Base-by-base conservation (phyloP, 345 rosid genomes). In the Citrus hindsii region DNA sequence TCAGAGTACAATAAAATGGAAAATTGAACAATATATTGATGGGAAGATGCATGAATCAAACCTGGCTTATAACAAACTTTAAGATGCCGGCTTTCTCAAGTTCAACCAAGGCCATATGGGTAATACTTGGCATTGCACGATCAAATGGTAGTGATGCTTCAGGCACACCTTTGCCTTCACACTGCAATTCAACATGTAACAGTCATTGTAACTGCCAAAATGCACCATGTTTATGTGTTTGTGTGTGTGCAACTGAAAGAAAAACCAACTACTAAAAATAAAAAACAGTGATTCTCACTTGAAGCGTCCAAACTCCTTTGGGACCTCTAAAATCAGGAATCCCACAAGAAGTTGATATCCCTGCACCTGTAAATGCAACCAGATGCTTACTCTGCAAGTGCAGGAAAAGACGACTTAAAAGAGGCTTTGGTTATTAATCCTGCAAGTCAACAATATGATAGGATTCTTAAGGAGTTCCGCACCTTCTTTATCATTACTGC, bases 291-390 rank as follows among this genome's bases (percentile, higher is more conserved):
- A 16, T 13, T 46, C 51, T 78, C 77, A 94, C 97, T 97, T 96
- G 98, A 55, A 96, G 73, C 12, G 98, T 96, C 99, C 99, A 96
- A 76, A 96, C 92, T 80, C 99, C 99, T 78, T 90, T 89, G 68
- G 99, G 99, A 71, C 98, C 98, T 80, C 99, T 87, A 84, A 96
- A 92, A 86, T 96, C 97, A 78, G 99, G 98, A 76, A 96, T 96
- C 58, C 99, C 97, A 82, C 99, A 92, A 79, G 99, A 91, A 59
- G 99, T 94, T 73, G 99, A 96, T 83, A 94, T 94, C 77, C 99
- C 98, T 22, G 99, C 99, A 83, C 98, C 98, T 58, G 98, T 96
- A 80, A 96, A 96, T 74, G 88, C 98, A 77, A 94, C 98, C 78
- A 96, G 94, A 88, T 94, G 99, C 92, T 91, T 94, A 86, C 98